Evolutionary conservation across 2,329 filamentous ascomycete genomes (phyloP), one percentile per base, ranked within the genome.

Genomic region (Pseudopithomyces maydicus): DNA sequence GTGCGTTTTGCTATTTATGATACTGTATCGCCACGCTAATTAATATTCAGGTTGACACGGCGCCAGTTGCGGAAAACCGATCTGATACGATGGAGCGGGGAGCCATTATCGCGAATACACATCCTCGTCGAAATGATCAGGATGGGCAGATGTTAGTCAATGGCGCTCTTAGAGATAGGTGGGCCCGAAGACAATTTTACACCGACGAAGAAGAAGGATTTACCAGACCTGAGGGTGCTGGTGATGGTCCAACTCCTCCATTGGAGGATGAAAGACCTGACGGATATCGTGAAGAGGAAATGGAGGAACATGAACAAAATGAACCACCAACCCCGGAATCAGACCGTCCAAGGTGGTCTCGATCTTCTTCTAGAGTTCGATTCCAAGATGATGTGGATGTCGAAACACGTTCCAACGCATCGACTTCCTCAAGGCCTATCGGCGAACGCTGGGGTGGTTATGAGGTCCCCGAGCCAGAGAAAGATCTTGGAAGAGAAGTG

Each of bases 401-500:
- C 54, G 90, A 93, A 49, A 84, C 84, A 2, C 81, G 87, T 14
- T 91, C 90, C 29, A 91, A 90, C 64, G 84, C 83, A 15, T 91
- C 89, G 5, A 88, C 88, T 0, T 92, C 90, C 1, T 92, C 90
- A 3, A 81, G 87, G 44, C 86, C 89, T 6, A 67, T 83, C 33
- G 80, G 81, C 12, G 89, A 93, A 73, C 83, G 89, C 55, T 92
- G 88, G 88, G 89, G 88, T 47, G 89, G 89, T 17, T 88, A 91
- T 74, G 90, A 92, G 51, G 88, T 96, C 15, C 90, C 90, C 0
- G 87, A 90, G 63, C 88, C 89, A 0, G 92, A 97, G 73, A 85
- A 84, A 57, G 92, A 97, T 72, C 88, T 91, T 6, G 92, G 91
- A 36, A 91, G 90, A 65, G 92, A 98, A 71, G 90, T 97, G 3